phyloP scores from a whole-genome alignment of 495 filamentous ascomycete species.

The Coniosporium apollinis region DNA sequence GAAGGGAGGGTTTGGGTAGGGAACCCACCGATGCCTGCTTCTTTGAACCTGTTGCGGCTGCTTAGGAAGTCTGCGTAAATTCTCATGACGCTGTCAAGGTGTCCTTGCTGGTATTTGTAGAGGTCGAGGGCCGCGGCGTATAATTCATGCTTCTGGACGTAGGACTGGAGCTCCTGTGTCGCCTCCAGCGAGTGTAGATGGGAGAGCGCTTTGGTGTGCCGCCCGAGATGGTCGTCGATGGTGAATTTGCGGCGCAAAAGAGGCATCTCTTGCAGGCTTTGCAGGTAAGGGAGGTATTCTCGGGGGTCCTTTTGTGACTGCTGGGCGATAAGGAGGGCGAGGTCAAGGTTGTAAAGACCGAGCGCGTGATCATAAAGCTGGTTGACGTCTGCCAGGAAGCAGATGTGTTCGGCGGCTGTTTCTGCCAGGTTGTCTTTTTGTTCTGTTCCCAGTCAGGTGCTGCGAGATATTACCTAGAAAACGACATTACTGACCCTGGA shows the following conservation, averaged over 20 bases:
- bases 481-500: slow-evolving; percentile 42
- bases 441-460: slow-evolving; percentile 26
- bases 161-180: slow-evolving; percentile 60
- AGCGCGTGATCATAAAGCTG: slow-evolving; percentile 82
- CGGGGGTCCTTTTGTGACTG: slow-evolving; percentile 90
- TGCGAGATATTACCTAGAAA: no score
- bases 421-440: slow-evolving; percentile 54
- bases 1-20: slow-evolving; percentile 1
- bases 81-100: slow-evolving; percentile 43
- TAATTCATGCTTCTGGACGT: slow-evolving; percentile 61
- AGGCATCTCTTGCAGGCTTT: slow-evolving; percentile 60
- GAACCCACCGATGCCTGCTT: slow-evolving; percentile 60
- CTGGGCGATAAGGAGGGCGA: slow-evolving; percentile 80
- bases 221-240: slow-evolving; percentile 74
- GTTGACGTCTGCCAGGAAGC: slow-evolving; percentile 88
- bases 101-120: slow-evolving; percentile 62
- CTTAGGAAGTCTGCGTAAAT: slow-evolving; percentile 68
- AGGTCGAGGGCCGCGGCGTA: slow-evolving; percentile 60
- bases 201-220: slow-evolving; percentile 55
- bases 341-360: slow-evolving; percentile 78
- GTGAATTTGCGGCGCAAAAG: slow-evolving; percentile 53
- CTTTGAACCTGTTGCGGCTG: slow-evolving; percentile 54
- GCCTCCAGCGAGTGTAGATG: slow-evolving; percentile 50
- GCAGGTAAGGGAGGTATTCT: slow-evolving; percentile 90
- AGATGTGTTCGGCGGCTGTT: slow-evolving; percentile 84